These are phyloP conservation scores for Aspergillus pseudonomiae DNA, from an alignment of 2,329 filamentous ascomycete species.

Conservation along the genomic window DNA sequence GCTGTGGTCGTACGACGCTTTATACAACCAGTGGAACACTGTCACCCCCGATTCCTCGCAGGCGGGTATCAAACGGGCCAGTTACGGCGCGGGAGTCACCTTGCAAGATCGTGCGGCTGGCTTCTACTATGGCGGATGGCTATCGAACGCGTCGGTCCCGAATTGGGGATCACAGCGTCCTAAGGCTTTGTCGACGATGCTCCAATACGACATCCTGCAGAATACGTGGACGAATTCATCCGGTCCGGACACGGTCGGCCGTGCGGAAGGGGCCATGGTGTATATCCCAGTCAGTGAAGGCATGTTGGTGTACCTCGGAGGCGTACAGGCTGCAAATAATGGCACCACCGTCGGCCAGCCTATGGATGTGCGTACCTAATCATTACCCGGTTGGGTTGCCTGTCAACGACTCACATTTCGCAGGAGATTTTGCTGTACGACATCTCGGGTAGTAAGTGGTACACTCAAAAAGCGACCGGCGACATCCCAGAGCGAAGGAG, in stretches of 20 bases:
- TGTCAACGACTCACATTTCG: not conserved
- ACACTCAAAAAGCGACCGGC: conserved; percentile 13
- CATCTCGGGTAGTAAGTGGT: conserved; percentile 10
- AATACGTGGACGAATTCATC: conserved; percentile 12
- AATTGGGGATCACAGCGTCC: not conserved
- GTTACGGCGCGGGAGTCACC: conserved; percentile 1
- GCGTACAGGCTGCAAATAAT: not conserved
- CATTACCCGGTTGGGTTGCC: too few relatives aligned
- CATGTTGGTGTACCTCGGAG: conserved; percentile 13
- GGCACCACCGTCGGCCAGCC: not conserved
- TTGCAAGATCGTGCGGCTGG: conserved; percentile 3
- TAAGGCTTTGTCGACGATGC: conserved; percentile 1
- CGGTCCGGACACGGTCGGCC: conserved; percentile 8
- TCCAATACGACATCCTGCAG: conserved; percentile 7
- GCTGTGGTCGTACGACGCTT: conserved; percentile 2
- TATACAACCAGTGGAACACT: conserved; percentile 1
- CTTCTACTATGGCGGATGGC: conserved; percentile 11
- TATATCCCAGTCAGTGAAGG: conserved; percentile 12
- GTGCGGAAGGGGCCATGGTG: conserved; percentile 11
- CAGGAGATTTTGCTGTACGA: conserved; percentile 12
- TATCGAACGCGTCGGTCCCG: conserved; percentile 2
- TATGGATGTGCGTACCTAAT: not conserved
- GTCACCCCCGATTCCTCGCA: not conserved
- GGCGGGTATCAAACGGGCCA: not conserved
- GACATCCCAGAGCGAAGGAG: conserved; percentile 4